phyloP scores from a whole-genome alignment of 1,284 basidiomycete genomes.

The Sphagnurus paluster region DNA sequence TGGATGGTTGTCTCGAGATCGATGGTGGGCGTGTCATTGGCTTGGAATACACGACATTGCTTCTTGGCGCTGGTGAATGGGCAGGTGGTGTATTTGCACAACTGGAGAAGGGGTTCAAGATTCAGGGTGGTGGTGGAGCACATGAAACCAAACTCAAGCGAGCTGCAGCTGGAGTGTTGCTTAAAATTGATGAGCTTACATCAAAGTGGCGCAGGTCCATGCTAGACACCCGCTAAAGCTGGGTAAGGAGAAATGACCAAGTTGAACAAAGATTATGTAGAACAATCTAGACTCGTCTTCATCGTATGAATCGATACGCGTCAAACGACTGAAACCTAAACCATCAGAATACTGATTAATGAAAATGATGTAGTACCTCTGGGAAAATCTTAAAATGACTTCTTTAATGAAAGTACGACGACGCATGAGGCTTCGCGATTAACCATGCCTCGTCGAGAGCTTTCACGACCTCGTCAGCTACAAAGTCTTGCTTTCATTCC shows the following conservation, averaged over 20 bases:
- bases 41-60: conserved; percentile 69
- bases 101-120: conserved; percentile 64
- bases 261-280: too few species aligned
- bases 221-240: conserved; percentile 38
- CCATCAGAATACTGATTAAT: too few species aligned
- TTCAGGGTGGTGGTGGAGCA: conserved; percentile 21
- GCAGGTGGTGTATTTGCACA: conserved; percentile 66
- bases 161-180: conserved; percentile 76
- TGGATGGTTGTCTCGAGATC: conserved; percentile 74
- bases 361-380: too few species aligned
- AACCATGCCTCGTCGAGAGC: conserved; percentile 42
- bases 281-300: too few species aligned
- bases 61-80: conserved; percentile 83
- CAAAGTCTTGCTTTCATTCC: too few species aligned
- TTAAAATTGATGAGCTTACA: conserved; percentile 78
- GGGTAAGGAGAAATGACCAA: too few species aligned
- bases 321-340: too few species aligned
- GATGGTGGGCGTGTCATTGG: conserved; percentile 78
- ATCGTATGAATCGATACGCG: too few species aligned
- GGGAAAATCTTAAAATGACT: too few species aligned
- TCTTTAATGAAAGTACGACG: conserved; percentile 29
- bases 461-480: conserved; percentile 39
- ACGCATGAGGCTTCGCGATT: conserved; percentile 32
- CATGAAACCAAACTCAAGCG: conserved; percentile 49
- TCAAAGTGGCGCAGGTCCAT: conserved; percentile 78